These are phyloP conservation scores for Cercospora citrullina DNA, from an alignment of 2,329 filamentous ascomycete genomes.

Conservation along the genomic window DNA sequence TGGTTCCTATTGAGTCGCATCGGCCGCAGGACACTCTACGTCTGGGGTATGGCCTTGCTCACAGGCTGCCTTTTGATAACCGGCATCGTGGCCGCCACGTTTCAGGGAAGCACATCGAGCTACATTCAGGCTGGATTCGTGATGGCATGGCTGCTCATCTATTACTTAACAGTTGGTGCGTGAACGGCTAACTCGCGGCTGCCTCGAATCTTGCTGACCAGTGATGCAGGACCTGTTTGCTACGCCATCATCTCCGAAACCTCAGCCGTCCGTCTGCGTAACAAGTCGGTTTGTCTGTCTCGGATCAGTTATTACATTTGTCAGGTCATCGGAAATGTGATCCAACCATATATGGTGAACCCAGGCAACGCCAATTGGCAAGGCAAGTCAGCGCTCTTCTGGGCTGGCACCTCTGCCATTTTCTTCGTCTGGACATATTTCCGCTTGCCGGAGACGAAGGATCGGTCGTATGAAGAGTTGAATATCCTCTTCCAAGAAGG, in stretches of 20 bases:
- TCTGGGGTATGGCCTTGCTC: conserved; percentile 34
- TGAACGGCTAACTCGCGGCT: too few species aligned
- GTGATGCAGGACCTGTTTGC: conserved; percentile 35
- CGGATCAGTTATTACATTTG: conserved; percentile 37
- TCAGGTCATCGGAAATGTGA: conserved; percentile 38
- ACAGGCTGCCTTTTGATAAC: conserved; percentile 33
- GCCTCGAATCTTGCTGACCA: neutral
- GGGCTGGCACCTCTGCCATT: conserved; percentile 38
- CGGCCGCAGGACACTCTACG: conserved; percentile 41
- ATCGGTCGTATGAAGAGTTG: conserved; percentile 44
- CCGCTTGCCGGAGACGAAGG: conserved; percentile 44
- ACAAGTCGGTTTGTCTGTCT: conserved; percentile 35
- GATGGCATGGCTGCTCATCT: conserved; percentile 31
- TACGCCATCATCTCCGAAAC: conserved; percentile 39
- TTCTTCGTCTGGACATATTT: conserved; percentile 42
- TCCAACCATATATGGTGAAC: conserved; percentile 43
- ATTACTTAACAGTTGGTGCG: conserved; percentile 30
- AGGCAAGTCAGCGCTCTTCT: conserved; percentile 46
- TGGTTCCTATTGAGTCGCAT: conserved; percentile 39
- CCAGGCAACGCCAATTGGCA: conserved; percentile 35
- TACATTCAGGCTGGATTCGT: conserved; percentile 41
- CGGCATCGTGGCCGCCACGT: conserved; percentile 28
- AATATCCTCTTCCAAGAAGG: conserved; percentile 44
- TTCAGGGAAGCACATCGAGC: conserved; percentile 21
- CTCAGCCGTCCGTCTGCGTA: conserved; percentile 34